A percentile compares a stretch with the other conserved stretches of the same genome.
These are phyloP conservation scores for Ascocoryne sarcoides DNA, from an alignment of 2,329 filamentous ascomycete species.

Conservation along the genomic window DNA sequence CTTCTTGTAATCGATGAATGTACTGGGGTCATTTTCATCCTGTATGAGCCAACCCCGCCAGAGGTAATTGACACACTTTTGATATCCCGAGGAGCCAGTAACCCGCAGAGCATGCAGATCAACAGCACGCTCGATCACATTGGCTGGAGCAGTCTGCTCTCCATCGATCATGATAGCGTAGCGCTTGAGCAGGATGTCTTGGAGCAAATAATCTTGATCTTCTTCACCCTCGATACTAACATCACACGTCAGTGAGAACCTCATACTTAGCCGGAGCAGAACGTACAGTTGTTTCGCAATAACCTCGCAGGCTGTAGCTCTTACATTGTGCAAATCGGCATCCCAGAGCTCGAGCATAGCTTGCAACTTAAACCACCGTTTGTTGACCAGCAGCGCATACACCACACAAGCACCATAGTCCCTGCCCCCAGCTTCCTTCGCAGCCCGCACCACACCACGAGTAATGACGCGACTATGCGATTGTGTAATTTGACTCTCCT, in stretches of 20 bases:
- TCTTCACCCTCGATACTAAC: constrained; percentile 76
- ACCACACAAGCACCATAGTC: constrained; percentile 70
- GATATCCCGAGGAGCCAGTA: constrained; percentile 88
- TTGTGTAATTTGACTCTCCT: constrained; percentile 62
- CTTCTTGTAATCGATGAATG: constrained; percentile 79
- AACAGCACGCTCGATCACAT: constrained; percentile 88
- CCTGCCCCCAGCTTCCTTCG: constrained; percentile 69
- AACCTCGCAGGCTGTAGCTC: constrained; percentile 79
- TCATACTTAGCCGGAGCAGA: background rate
- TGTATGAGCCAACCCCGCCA: constrained; percentile 98
- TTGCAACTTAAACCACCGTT: constrained; percentile 71
- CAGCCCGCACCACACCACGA: constrained; percentile 65
- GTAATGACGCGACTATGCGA: constrained; percentile 86
- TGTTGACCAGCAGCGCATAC: constrained; percentile 30
- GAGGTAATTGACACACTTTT: constrained; percentile 80
- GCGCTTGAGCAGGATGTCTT: constrained; percentile 74
- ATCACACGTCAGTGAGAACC: background rate
- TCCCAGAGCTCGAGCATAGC: constrained; percentile 82
- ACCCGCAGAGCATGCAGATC: constrained; percentile 83
- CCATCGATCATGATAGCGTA: constrained; percentile 74
- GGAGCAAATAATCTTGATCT: constrained; percentile 67
- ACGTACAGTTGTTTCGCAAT: constrained; percentile 69
- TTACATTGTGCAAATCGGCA: constrained; percentile 69
- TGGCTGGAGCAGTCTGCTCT: constrained; percentile 64
- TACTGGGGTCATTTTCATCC: constrained; percentile 81